These are phyloP conservation scores for Andrographis paniculata DNA, from an alignment of 305 asterid genomes.

Conservation along the genomic window DNA sequence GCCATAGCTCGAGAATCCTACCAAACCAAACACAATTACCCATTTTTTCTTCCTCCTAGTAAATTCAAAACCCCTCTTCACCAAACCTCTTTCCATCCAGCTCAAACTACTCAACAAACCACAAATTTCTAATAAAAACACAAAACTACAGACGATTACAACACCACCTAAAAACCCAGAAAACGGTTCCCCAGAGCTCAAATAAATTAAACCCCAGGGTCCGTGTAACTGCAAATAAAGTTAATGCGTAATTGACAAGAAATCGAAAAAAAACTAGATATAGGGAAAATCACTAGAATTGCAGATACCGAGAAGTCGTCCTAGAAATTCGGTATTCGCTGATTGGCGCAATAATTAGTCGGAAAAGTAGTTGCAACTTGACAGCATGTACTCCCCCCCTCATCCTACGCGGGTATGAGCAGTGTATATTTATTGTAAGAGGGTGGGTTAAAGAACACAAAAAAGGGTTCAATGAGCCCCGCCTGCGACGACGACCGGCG, in stretches of 20 bases:
- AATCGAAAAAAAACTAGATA: slow-evolving; percentile 6
- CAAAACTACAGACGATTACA: slow-evolving; percentile 5
- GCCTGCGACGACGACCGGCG: slow-evolving; percentile 31
- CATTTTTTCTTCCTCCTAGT: slow-evolving; percentile 59
- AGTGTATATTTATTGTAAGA: too few species aligned
- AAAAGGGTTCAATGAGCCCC: slow-evolving; percentile 16
- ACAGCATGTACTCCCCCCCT: slow-evolving; percentile 3
- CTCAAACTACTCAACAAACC: slow-evolving; percentile 14
- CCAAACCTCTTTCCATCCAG: slow-evolving; percentile 53
- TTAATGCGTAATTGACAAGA: background rate
- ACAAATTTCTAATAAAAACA: slow-evolving; percentile 2
- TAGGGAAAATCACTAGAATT: slow-evolving; percentile 18
- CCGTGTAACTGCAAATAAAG: background rate
- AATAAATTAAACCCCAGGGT: slow-evolving; percentile 21
- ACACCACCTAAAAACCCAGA: slow-evolving; percentile 8
- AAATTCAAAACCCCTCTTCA: slow-evolving; percentile 41
- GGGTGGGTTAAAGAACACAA: too few species aligned
- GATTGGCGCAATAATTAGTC: slow-evolving; percentile 18
- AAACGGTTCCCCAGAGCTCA: slow-evolving; percentile 26
- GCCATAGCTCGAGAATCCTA: slow-evolving; percentile 75
- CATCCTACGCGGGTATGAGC: too few species aligned
- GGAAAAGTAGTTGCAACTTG: slow-evolving; percentile 17
- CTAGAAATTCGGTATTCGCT: slow-evolving; percentile 27
- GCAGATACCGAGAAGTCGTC: slow-evolving; percentile 28
- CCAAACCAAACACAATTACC: slow-evolving; percentile 52